Evolutionary conservation across 768 basidiomycete species (phyloP).

Genomic region (Favolaschia claudopus): DNA sequence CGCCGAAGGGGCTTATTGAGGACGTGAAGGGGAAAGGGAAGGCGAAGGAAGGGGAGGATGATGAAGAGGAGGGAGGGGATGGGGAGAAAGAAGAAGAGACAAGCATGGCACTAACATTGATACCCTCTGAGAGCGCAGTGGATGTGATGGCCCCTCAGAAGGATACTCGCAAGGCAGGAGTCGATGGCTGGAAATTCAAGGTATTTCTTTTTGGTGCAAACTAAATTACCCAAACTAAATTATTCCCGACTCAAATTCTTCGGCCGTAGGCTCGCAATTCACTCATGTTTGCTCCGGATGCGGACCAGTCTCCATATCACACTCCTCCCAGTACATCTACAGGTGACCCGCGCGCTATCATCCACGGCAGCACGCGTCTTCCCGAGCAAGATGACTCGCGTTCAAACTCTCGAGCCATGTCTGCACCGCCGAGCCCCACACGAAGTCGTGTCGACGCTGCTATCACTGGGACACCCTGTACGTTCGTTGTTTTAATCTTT

Average conservation of each 20-base stretch:
- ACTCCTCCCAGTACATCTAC: constrained; percentile 38
- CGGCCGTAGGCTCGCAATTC: constrained; percentile 82
- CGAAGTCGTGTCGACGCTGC: constrained; percentile 91
- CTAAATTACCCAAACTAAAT: background rate
- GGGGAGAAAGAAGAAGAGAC: constrained; percentile 36
- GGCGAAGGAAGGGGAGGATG: constrained; percentile 35
- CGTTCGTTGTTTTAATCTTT: constrained; percentile 36
- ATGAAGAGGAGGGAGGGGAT: constrained; percentile 33
- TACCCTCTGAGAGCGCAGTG: constrained; percentile 22
- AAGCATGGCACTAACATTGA: constrained; percentile 13
- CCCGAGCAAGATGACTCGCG: constrained; percentile 68
- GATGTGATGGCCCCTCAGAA: constrained; percentile 87
- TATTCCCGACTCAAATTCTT: background rate
- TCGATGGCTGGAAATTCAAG: constrained; percentile 87
- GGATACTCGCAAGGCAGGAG: constrained; percentile 73
- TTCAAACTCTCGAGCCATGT: constrained; percentile 48
- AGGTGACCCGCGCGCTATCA: constrained; percentile 68
- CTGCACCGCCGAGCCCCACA: constrained; percentile 87
- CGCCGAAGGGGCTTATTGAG: constrained; percentile 61
- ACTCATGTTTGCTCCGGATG: constrained; percentile 95
- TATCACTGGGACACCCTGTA: constrained; percentile 91
- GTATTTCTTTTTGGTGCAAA: constrained; percentile 39
- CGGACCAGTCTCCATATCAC: constrained; percentile 83
- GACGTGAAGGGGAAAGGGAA: constrained; percentile 36
- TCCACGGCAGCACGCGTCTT: constrained; percentile 83